Base-by-base conservation (phyloP, 768 basidiomycete genomes). In the Tylopilus intermedius region DNA sequence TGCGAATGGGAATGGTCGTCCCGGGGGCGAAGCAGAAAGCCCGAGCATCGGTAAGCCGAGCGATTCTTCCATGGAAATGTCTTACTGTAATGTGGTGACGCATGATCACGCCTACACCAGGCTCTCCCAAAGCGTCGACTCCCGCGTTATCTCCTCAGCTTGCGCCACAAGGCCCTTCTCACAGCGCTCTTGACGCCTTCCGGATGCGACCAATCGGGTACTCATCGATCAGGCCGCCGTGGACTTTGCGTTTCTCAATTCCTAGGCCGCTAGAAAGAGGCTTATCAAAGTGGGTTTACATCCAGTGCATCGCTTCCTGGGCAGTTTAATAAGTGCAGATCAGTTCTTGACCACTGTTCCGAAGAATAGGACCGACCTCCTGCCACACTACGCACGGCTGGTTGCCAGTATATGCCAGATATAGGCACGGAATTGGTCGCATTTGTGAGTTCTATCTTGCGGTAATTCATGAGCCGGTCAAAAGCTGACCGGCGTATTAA, bases 351-450 rank as follows among this genome's bases (percentile, higher is more conserved):
- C 77, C 5, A 85, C 89, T 62, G 84, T 91, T 6, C 89, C 89
- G 0, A 93, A 93, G 71, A 90, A 86, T 61, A 81, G 96, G 37
- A 86, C 80, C 1, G 96, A 99, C 68, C 74, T 98, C 14, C 69
- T 98, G 33, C 94, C 96, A 2, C 92, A 98, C 68, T 98, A 98
- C 67, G 83, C 92, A 10, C 75, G 96, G 55, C 73, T 98, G 27
- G 82, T 94, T 14, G 94, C 93, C 1, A 97, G 58, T 98, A 95
- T 64, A 93, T 98, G 92, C 88, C 94, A 1, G 96, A 98, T 61
- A 74, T 98, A 44, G 93, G 93, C 2, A 71, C 76, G 1, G 94
- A 95, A 15, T 72, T 97, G 5, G 80, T 97, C 15, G 78, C 83
- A 35, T 74, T 82, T 58, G 94, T 97, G 62, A 67, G 90, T 77